Evolutionary conservation across 106 monocot genomes (phyloP).

Genomic region (Chionographis japonica): DNA sequence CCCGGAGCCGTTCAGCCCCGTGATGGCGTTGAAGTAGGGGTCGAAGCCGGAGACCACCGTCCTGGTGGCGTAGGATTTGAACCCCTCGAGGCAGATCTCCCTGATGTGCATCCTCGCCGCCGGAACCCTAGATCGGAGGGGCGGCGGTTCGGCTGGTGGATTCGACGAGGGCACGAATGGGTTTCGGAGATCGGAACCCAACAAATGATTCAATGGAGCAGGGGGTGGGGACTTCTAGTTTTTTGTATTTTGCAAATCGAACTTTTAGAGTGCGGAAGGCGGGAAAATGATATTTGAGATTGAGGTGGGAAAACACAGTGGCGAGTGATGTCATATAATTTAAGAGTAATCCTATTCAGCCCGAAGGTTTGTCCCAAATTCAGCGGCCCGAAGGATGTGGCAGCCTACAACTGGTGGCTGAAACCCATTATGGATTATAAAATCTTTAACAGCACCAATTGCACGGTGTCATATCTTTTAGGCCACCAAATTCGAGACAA

Average conservation of each 20-base stretch:
- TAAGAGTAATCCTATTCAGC: too few species aligned
- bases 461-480: too few species aligned
- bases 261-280: not conserved
- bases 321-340: too few species aligned
- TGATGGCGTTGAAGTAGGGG: constrained; percentile 96
- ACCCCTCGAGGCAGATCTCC: constrained; percentile 85
- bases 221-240: too few species aligned
- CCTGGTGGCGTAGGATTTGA: constrained; percentile 91
- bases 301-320: not conserved
- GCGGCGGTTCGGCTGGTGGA: not conserved
- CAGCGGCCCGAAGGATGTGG: too few species aligned
- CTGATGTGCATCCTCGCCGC: constrained; percentile 60
- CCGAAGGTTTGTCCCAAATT: too few species aligned
- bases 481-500: too few species aligned
- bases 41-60: constrained; percentile 97
- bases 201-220: not conserved
- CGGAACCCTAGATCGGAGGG: not conserved
- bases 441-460: too few species aligned
- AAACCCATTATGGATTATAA: too few species aligned
- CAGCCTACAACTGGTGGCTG: too few species aligned
- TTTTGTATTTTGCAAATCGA: not conserved
- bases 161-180: not conserved
- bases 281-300: not conserved
- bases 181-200: constrained; percentile 5
- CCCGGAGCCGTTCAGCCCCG: constrained; percentile 94